Percentiles rank a stretch among this genome's conserved stretches.
Conservation (phyloP, 495 filamentous ascomycete genomes). For the Neurospora tetrasperma region DNA sequence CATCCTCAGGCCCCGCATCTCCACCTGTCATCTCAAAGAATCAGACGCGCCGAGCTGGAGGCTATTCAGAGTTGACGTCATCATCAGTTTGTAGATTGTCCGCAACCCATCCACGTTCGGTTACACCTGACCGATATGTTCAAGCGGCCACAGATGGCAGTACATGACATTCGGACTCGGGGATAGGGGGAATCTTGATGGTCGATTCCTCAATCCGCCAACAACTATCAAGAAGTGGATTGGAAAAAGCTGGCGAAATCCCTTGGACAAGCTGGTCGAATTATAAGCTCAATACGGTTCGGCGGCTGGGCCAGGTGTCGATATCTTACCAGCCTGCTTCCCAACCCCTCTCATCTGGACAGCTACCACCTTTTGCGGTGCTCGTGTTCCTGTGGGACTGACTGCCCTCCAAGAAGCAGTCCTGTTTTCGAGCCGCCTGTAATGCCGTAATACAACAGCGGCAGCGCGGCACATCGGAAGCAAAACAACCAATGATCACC, state of each 20-base stretch:
- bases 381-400: not conserved
- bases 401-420: not conserved
- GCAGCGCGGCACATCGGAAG: constrained; percentile 12
- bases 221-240: not conserved
- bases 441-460: constrained; percentile 15
- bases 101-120: not conserved
- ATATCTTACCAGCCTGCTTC: not conserved
- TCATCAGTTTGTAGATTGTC: not conserved
- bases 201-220: not conserved
- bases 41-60: not conserved
- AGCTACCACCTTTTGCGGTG: constrained; percentile 7
- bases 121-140: not conserved
- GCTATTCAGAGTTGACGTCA: not conserved
- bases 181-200: not conserved
- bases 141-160: not conserved
- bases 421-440: constrained; percentile 1
- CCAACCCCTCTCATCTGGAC: not conserved
- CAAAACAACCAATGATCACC: constrained; percentile 9
- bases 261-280: not conserved
- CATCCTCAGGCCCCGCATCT: not conserved
- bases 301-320: not conserved
- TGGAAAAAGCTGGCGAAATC: not conserved
- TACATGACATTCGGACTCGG: no score
- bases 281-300: not conserved
- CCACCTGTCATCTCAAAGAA: not conserved